Evolutionary conservation across 495 filamentous ascomycete genomes (phyloP), one percentile per base, ranked within the genome.

Genomic region (Aspergillus steynii): DNA sequence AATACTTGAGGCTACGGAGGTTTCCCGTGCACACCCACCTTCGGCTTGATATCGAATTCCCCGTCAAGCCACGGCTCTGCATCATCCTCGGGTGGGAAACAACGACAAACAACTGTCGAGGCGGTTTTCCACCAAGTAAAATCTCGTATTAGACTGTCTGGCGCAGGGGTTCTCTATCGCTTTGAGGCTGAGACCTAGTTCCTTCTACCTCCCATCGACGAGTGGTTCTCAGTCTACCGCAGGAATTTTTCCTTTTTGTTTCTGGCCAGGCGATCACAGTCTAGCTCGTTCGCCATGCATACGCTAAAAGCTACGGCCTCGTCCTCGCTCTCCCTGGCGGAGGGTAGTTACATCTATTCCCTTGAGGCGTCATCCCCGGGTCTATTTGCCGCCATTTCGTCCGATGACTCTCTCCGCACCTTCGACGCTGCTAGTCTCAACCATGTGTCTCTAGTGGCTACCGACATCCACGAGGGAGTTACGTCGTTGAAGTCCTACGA

Each of bases 401-500:
- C 82, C n/a, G 81, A 84, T 69, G 81, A 85, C 69, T 83, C 82
- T 10, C 67, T 85, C 50, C 79, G 81, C 28, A 56, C 83, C 1
- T 73, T 84, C 59, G 78, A 83, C 64, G 72, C 72, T 27, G 56
- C 73, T 25, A 65, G 68, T 52, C 71, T 84, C 42, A 60, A 71
- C 29, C 69, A 72, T 51, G 67, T 70, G 6, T 71, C 74, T 25
- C 67, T 77, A 37, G 58, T 75, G 34, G 67, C 71, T 2, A 32
- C 59, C 7, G 66, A 73, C 51, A 67, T 73, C n/a, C 77, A 82
- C 50, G 65, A 61, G 8, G 76, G 75, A 7, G 79, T 84, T 0
- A 84, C 82, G 1, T 74, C 77, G 20, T 63, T 84, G 42, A 69
- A 71, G 52, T 61, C 68, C 29, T 79, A 74, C 62, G 52, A 68